phyloP scores from a whole-genome alignment of 2,329 filamentous ascomycete genomes.

The Neocatenulostroma microsporum region DNA sequence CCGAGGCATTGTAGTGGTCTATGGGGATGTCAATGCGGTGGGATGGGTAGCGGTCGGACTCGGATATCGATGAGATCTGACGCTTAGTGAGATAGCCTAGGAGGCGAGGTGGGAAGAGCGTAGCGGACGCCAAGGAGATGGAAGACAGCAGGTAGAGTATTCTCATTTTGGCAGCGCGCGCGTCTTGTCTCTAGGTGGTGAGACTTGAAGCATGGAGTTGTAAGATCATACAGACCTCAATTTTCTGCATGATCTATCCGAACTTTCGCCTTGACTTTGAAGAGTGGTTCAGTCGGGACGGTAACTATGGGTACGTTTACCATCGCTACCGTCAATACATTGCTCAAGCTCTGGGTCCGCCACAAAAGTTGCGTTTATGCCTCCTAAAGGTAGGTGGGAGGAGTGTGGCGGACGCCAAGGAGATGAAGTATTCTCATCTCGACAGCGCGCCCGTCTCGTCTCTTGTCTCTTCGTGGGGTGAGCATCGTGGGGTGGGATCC shows the following conservation, averaged over 20 bases:
- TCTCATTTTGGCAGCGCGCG: conserved; percentile 1
- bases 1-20: conserved; percentile 17
- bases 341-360: too few relatives aligned
- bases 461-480: too few relatives aligned
- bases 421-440: neutral
- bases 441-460: too few relatives aligned
- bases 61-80: conserved; percentile 7
- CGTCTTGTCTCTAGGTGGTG: too few relatives aligned
- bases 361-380: conserved; percentile 8
- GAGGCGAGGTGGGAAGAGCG: neutral
- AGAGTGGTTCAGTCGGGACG: too few relatives aligned
- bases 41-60: conserved; percentile 9
- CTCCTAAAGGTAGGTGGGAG: neutral
- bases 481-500: too few relatives aligned
- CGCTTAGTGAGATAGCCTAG: conserved; percentile 2
- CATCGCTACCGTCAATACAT: too few relatives aligned
- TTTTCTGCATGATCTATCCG: too few relatives aligned
- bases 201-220: too few relatives aligned
- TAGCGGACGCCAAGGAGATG: neutral
- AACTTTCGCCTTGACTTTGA: too few relatives aligned
- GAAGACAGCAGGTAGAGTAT: neutral
- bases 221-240: too few relatives aligned
- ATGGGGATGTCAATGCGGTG: conserved; percentile 12
- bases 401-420: neutral
- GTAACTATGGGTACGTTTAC: too few relatives aligned